Conservation (phyloP, 208 protist species). For the Leishmania gerbilli region DNA sequence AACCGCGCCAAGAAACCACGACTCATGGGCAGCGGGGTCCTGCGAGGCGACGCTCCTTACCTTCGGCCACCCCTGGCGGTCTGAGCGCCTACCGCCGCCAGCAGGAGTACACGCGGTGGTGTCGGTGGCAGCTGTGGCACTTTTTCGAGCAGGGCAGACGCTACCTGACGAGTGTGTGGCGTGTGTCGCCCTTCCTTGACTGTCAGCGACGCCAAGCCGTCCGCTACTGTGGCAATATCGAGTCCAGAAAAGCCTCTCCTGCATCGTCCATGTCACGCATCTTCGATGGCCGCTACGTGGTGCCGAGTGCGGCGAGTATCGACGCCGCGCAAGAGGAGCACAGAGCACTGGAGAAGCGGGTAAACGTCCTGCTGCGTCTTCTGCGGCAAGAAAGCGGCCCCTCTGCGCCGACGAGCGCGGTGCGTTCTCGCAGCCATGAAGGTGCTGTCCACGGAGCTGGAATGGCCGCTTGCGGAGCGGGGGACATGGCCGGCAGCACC, state of each 20-base stretch:
- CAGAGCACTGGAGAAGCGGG: constrained; percentile 5
- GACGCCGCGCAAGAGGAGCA: constrained; percentile 1
- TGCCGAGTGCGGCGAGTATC: constrained; percentile 29
- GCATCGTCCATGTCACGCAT: constrained; percentile 1
- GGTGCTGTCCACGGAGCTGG: background rate
- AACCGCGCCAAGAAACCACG: background rate
- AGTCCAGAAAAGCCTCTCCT: background rate
- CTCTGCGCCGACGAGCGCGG: background rate
- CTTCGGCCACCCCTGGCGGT: constrained; percentile 13
- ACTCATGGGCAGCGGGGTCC: background rate
- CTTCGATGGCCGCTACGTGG: constrained; percentile 29
- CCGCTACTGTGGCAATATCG: background rate
- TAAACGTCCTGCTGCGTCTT: constrained; percentile 12
- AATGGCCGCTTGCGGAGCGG: background rate
- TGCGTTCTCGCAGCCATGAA: background rate
- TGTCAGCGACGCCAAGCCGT: background rate
- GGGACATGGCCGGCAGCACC: background rate
- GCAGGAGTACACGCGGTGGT: constrained; percentile 37
- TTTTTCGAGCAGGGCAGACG: constrained; percentile 38
- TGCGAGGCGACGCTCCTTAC: background rate
- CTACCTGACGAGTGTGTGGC: constrained; percentile 49
- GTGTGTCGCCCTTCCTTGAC: background rate
- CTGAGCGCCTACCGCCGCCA: constrained; percentile 30
- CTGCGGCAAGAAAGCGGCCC: constrained; percentile 23
- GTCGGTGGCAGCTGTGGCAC: constrained; percentile 41